These are phyloP conservation scores for Colletotrichum cordylinicola DNA, from an alignment of 2,329 filamentous ascomycete genomes.

Conservation along the genomic window DNA sequence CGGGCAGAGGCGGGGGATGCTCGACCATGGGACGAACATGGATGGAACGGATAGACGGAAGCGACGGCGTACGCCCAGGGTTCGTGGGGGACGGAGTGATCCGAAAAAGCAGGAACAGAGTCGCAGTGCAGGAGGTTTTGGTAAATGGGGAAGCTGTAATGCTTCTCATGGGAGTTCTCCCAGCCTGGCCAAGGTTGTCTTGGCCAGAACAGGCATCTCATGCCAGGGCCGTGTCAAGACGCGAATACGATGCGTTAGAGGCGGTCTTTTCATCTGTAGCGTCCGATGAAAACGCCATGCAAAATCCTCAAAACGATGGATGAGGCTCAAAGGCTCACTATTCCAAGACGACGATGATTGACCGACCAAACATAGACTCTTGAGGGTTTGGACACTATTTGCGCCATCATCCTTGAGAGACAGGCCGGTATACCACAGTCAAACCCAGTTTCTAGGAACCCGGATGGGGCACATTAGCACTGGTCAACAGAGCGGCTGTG, in stretches of 20 bases:
- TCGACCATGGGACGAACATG: neutral
- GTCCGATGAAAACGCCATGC: neutral
- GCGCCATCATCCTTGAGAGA: neutral
- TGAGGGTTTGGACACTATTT: neutral
- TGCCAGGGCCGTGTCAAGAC: neutral
- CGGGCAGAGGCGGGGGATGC: neutral
- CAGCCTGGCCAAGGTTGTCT: neutral
- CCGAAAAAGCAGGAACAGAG: constrained; percentile 6
- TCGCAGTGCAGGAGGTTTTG: neutral
- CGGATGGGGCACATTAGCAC: neutral
- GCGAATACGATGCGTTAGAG: neutral
- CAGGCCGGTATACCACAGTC: neutral
- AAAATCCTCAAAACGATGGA: neutral
- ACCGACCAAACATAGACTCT: neutral
- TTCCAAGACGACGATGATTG: neutral
- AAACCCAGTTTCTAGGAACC: neutral
- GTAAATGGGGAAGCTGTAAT: neutral
- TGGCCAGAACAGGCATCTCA: neutral
- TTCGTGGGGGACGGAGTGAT: neutral
- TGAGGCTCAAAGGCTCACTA: fast-evolving
- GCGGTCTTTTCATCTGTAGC: neutral
- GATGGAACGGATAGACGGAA: neutral
- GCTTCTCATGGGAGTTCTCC: neutral
- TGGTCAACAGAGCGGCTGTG: neutral
- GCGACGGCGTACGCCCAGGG: neutral